phyloP scores from a whole-genome alignment of 306 rosid genomes.

The Corylus heterophylla region DNA sequence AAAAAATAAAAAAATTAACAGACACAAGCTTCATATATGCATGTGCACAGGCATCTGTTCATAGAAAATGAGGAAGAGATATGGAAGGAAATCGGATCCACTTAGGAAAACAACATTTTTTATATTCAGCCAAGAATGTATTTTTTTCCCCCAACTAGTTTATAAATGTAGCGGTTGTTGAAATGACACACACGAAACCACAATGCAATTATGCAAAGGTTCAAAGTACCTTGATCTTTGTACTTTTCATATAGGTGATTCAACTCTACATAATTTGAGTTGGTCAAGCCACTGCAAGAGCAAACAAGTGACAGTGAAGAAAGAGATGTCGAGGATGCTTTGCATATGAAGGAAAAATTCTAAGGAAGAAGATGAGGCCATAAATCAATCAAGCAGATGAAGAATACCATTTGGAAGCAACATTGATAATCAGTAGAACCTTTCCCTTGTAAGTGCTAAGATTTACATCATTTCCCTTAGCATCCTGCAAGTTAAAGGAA shows the following conservation, averaged over 20 bases:
- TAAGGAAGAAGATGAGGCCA: neutral
- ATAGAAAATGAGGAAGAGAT: neutral
- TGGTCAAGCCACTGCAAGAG: conserved; percentile 77
- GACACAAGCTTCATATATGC: neutral
- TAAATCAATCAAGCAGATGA: neutral
- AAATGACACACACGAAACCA: conserved; percentile 2
- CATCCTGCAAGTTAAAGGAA: conserved; percentile 53
- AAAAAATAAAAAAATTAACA: neutral
- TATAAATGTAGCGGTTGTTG: neutral
- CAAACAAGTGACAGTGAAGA: conserved; percentile 19
- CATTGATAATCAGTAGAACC: conserved; percentile 72
- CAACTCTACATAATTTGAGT: conserved; percentile 77
- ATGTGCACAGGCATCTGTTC: neutral
- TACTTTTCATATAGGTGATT: conserved; percentile 73
- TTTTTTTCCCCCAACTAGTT: neutral
- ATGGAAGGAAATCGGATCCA: neutral
- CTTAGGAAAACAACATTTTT: neutral
- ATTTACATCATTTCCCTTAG: conserved; percentile 60
- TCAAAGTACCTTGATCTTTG: conserved; percentile 62
- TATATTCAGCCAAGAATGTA: conserved; percentile 6
- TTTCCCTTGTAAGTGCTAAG: conserved; percentile 68
- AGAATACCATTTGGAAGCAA: conserved; percentile 89
- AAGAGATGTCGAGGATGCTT: neutral
- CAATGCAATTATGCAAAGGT: neutral
- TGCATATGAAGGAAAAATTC: neutral